Evolutionary conservation across 208 protist genomes (phyloP).

Genomic region (Leishmania guyanensis): DNA sequence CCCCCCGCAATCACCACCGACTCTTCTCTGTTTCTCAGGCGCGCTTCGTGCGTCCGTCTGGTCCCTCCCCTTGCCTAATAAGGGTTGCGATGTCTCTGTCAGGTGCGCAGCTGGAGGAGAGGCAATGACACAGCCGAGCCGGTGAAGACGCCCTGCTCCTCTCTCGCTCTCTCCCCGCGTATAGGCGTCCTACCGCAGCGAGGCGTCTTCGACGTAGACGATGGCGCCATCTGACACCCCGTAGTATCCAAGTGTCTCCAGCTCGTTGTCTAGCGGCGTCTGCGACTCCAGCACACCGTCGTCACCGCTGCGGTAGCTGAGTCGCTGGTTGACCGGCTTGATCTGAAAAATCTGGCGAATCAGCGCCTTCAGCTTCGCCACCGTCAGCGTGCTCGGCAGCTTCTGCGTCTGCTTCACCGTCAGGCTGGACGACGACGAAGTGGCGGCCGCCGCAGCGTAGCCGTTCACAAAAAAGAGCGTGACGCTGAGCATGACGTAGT

Average conservation of each 20-base stretch:
- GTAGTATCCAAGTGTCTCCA: slow-evolving; percentile 76
- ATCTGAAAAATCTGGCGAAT: slow-evolving; percentile 73
- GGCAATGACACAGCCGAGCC: background rate
- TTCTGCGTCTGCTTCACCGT: slow-evolving; percentile 28
- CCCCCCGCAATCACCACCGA: background rate
- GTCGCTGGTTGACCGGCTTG: slow-evolving; percentile 53
- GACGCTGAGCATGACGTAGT: slow-evolving; percentile 73
- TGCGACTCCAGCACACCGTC: slow-evolving; percentile 55
- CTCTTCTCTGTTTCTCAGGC: background rate
- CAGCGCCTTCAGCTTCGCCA: slow-evolving; percentile 84
- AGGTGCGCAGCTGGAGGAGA: background rate
- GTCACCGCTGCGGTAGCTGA: slow-evolving; percentile 74
- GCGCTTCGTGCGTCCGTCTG: no score
- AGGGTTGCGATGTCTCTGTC: background rate
- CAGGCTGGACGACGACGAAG: background rate
- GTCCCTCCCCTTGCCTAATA: background rate
- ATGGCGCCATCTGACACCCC: slow-evolving; percentile 72
- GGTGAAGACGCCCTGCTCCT: background rate
- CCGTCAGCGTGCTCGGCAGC: slow-evolving; percentile 76
- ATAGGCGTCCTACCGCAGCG: slow-evolving; percentile 35
- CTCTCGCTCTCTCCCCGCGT: background rate
- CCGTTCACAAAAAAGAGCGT: slow-evolving; percentile 58
- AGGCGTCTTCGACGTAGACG: slow-evolving; percentile 72
- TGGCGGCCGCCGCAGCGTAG: slow-evolving; percentile 21
- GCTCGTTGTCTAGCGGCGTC: slow-evolving; percentile 66